Conservation (phyloP, 352 stramenopile genomes). For the Phytophthora pini region DNA sequence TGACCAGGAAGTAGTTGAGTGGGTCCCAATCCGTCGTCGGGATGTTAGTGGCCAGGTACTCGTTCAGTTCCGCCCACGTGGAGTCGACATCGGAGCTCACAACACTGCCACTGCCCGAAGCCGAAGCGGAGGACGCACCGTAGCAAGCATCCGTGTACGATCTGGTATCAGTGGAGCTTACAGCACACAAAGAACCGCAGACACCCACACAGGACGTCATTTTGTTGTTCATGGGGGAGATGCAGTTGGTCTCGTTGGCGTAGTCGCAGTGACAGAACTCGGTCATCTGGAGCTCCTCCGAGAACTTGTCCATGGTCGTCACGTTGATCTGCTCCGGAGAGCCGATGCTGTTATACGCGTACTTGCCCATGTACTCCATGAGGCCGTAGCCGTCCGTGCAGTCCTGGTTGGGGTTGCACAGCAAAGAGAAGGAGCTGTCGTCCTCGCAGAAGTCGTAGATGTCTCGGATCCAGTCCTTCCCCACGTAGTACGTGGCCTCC, state of each 20-base stretch:
- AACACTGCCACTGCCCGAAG: slow-evolving; percentile 19
- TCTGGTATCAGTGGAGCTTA: slow-evolving; percentile 39
- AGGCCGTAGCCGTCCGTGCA: slow-evolving; percentile 62
- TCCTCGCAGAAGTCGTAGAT: slow-evolving; percentile 70
- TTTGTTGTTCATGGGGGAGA: slow-evolving; percentile 51
- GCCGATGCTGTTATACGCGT: slow-evolving; percentile 64
- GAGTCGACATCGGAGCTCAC: slow-evolving; percentile 15
- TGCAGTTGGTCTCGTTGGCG: slow-evolving; percentile 48
- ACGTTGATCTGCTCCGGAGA: slow-evolving; percentile 72
- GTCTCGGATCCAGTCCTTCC: slow-evolving; percentile 67
- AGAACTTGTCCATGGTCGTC: slow-evolving; percentile 47
- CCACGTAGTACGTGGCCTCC: slow-evolving; percentile 66
- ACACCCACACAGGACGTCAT: slow-evolving; percentile 60
- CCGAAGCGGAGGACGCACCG: slow-evolving; percentile 21
- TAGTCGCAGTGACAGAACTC: slow-evolving; percentile 54
- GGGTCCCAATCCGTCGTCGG: slow-evolving; percentile 39
- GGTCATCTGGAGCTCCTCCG: slow-evolving; percentile 29
- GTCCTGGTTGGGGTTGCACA: slow-evolving; percentile 64
- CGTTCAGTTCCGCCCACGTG: slow-evolving; percentile 49
- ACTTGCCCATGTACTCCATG: slow-evolving; percentile 67
- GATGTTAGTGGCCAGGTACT: slow-evolving; percentile 47
- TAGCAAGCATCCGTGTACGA: slow-evolving; percentile 52
- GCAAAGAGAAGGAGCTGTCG: slow-evolving; percentile 59
- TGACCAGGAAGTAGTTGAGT: slow-evolving; percentile 64
- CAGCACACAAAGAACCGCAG: slow-evolving; percentile 56